Evolutionary conservation across 192 early-diverging fungal species (phyloP), one percentile per base, ranked within the genome.

Genomic region (Spizellomyces sp.): DNA sequence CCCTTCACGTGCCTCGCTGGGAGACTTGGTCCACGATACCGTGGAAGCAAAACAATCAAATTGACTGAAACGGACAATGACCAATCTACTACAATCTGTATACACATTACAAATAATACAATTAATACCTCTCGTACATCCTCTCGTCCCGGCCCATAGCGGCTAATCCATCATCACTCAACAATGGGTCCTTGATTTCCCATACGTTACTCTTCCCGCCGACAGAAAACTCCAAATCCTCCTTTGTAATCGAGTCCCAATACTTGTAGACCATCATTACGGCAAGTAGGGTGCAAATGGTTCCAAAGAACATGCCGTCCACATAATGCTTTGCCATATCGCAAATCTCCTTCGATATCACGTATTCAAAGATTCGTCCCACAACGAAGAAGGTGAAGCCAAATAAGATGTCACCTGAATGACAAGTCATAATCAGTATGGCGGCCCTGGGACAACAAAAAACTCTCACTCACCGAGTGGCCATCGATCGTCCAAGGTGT

Each of bases 241-340:
- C 96, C 85, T 98, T 97, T 48, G 96, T 98, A 77, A 98, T 98
- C 42, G 90, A 92, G 77, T 98, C 96, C 96, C 96, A 98, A 84
- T 95, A 98, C 84, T 98, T 98, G 90, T 98, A 98, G 1, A 98
- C 92, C 94, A 98, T 96, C 96, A 98, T 98, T 57, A 98, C 95
- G 47, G 90, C 89, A 66, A 98, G 81, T 52, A 98, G 81, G 12
- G 91, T 94, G 70, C 90, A 90, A 45, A 96, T 95, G 6, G 90
- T 90, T 19, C 92, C 92, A 86, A 98, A 97, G 89, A 98, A 98
- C 82, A 98, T 81, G 48, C 96, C 96, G 77, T 98, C 95, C 42
- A 98, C 85, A 72, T 98, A 98, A 73, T 98, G 96, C 80, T 94
- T 95, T 52, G 91, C 91, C 56, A 86, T 79, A 48, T 92, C 88